Percentiles rank a stretch among this genome's conserved stretches.
These are phyloP conservation scores for Helichrysum umbraculigerum DNA, from an alignment of 129 eudicot species.

Conservation along the genomic window DNA sequence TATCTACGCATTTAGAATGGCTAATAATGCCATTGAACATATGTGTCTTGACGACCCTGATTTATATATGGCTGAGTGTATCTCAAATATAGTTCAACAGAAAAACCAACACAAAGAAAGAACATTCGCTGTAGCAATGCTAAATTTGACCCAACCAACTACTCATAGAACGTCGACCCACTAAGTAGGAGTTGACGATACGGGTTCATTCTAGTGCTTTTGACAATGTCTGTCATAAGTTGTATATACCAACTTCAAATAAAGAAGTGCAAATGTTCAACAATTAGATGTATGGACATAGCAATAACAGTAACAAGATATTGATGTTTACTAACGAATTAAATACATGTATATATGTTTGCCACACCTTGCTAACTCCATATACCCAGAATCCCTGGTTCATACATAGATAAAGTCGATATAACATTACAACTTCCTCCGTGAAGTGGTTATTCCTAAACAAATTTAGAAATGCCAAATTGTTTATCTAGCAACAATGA, in stretches of 20 bases:
- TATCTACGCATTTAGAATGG: too few relatives aligned
- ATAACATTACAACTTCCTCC: neutral
- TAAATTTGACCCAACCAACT: too few relatives aligned
- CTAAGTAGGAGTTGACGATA: too few relatives aligned
- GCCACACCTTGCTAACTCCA: neutral
- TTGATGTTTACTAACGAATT: neutral
- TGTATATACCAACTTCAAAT: neutral
- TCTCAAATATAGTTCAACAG: too few relatives aligned
- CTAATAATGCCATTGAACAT: too few relatives aligned
- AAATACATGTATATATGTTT: neutral
- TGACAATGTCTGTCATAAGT: neutral
- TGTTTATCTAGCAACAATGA: neutral
- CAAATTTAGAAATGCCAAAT: neutral
- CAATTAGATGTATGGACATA: neutral
- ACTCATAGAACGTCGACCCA: too few relatives aligned
- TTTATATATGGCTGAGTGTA: too few relatives aligned
- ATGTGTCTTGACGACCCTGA: too few relatives aligned
- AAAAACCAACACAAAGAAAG: too few relatives aligned
- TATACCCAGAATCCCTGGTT: neutral
- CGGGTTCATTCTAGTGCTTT: neutral
- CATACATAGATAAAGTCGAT: neutral
- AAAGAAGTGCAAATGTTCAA: neutral
- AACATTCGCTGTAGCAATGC: too few relatives aligned
- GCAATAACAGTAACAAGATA: neutral
- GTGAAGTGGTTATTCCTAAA: slow-evolving; percentile 8